Conservation (phyloP, 768 basidiomycete species). For the Russula sp. region DNA sequence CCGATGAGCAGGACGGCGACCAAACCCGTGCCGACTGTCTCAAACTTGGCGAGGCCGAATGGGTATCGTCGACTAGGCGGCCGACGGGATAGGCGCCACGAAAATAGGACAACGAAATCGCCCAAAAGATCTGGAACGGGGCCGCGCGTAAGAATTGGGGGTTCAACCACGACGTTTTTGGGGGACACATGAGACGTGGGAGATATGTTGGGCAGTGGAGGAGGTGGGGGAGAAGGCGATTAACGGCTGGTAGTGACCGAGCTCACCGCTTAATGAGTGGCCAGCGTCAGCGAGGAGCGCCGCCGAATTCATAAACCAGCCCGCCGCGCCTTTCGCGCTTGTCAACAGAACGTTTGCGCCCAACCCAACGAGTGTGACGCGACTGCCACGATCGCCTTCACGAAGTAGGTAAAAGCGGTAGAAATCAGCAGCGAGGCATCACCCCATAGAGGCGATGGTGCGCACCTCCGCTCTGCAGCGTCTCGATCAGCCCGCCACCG, state of each 20-base stretch:
- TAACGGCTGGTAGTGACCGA: neutral
- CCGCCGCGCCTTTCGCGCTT: slow-evolving; percentile 77
- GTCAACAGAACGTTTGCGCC: slow-evolving; percentile 80
- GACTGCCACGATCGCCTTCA: slow-evolving; percentile 72
- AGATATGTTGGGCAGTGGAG: neutral
- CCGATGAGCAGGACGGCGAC: slow-evolving; percentile 83
- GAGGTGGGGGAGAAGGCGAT: neutral
- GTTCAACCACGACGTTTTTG: too few species aligned
- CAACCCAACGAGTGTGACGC: slow-evolving; percentile 81
- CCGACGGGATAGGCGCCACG: slow-evolving; percentile 78
- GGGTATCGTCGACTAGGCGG: slow-evolving; percentile 79
- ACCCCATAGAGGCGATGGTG: neutral
- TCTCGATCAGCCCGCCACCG: slow-evolving; percentile 18
- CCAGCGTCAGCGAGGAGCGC: slow-evolving; percentile 91
- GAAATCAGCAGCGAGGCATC: neutral
- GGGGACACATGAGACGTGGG: neutral
- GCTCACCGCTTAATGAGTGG: slow-evolving; percentile 80
- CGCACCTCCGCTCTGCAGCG: slow-evolving; percentile 22
- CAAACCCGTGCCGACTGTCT: slow-evolving; percentile 89
- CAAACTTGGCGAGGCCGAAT: slow-evolving; percentile 89
- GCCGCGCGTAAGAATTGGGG: neutral
- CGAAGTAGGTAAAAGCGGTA: neutral
- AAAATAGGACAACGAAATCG: slow-evolving; percentile 86
- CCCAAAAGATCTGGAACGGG: slow-evolving; percentile 62
- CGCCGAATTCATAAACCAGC: slow-evolving; percentile 86